A percentile compares a stretch with the other conserved stretches of the same genome.
Evolutionary conservation across 176 grass and related monocot genomes (phyloP).

Genomic region (Tuctoria greenei): DNA sequence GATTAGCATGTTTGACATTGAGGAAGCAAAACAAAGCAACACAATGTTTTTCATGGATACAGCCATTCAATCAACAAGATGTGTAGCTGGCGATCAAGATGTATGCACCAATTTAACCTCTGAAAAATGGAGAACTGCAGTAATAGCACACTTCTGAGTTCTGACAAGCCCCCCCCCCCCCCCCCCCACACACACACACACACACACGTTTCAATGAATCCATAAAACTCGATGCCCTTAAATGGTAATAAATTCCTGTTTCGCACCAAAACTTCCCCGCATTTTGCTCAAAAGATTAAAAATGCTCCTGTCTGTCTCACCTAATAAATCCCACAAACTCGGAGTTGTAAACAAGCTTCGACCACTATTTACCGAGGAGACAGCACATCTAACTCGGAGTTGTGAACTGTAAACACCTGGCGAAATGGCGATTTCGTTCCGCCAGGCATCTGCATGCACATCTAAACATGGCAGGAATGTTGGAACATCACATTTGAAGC

Average conservation of each 20-base stretch:
- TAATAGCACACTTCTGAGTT: too few species aligned
- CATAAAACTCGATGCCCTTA: neutral
- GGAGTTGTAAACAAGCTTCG: neutral
- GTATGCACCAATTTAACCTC: neutral
- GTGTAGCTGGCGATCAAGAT: neutral
- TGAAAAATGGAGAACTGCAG: neutral
- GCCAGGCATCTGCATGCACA: neutral
- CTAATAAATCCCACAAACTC: neutral
- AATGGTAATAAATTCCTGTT: neutral
- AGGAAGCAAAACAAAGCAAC: neutral
- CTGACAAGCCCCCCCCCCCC: too few species aligned
- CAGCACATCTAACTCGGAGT: too few species aligned
- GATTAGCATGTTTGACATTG: neutral
- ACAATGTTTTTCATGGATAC: too few species aligned
- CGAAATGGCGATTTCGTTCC: neutral
- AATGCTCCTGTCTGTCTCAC: neutral
- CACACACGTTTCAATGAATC: neutral
- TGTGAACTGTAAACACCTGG: neutral
- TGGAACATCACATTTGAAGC: conserved; percentile 3
- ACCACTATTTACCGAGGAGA: neutral
- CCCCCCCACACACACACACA: too few species aligned
- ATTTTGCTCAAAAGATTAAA: neutral
- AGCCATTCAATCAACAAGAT: too few species aligned
- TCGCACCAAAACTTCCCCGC: neutral
- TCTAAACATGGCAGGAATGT: neutral